Base-by-base conservation (phyloP, 2,329 filamentous ascomycete species). In the Pyrenophora tritici-repentis region DNA sequence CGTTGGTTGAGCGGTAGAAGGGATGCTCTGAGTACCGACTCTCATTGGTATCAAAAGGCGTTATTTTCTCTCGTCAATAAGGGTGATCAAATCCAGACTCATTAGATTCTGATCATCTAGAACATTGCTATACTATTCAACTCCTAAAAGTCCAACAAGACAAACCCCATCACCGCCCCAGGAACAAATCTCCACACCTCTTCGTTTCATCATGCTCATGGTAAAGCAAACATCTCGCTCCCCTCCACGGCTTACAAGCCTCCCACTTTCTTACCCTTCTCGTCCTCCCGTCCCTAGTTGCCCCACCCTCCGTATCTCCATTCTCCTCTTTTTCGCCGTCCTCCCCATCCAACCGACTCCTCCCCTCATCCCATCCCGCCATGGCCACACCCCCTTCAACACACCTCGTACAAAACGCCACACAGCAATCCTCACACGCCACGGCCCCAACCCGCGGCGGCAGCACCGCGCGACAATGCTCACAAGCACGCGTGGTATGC, bases 321-420 rank as follows among this genome's bases (percentile, higher is more conserved):
- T 29, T 26, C 49, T 47, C 58, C 10, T 43, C 26, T 29, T 10
- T 12, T 29, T 4, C 53, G 36, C 31, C 37, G 13, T 14, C 50
- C 54, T 33, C 17, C 35, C 10, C 17, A 9, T 57, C 53, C 18
- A 46, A 50, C 22, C 47, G 55, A 3, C 49, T 47, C 50, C 61
- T 61, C 9, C 67, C 59, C 55, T 66, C 63, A 39, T 72, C 70
- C 63, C 65, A 71, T 16, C 62, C 56, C 10, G 65, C 66, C 61
- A 69, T 61, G 40, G 52, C 66, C 49, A 64, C 58, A 34, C 71
- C 73, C 22, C 48, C 62, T 49, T 63, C 58, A 6, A 75, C 67
- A 67, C 77, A 79, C 14, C 39, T 47, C 12, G 58, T 62, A 60
- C 77, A 79, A 55, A 77, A 78, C 31, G 67, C 73, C 49, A 69